phyloP scores from a whole-genome alignment of 2,329 filamentous ascomycete species.

The Hymenotorrendiella dingleyae region DNA sequence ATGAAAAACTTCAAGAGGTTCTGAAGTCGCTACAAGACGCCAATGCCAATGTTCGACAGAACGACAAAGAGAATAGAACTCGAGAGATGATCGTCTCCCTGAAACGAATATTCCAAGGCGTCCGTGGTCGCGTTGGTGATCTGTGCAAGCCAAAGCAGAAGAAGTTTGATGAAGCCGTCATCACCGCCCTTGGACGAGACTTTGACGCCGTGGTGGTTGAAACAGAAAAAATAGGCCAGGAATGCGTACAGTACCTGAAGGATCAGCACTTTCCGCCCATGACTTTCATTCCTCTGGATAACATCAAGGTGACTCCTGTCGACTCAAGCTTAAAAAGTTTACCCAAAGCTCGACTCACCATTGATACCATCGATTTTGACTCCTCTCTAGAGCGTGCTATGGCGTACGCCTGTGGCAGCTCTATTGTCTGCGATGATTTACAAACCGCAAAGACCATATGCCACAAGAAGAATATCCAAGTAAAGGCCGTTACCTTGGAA shows the following conservation, averaged over 20 bases:
- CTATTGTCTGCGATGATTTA: slow-evolving; percentile 86
- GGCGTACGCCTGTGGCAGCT: slow-evolving; percentile 89
- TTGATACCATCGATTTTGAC: slow-evolving; percentile 95
- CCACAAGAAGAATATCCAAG: slow-evolving; percentile 74
- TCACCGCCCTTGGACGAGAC: slow-evolving; percentile 83
- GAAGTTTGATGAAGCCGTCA: slow-evolving; percentile 90
- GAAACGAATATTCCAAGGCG: slow-evolving; percentile 86
- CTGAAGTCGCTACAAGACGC: slow-evolving; percentile 77
- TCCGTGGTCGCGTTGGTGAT: slow-evolving; percentile 83
- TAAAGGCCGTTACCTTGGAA: slow-evolving; percentile 90
- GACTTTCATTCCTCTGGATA: slow-evolving; percentile 94
- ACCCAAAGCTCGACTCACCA: slow-evolving; percentile 77
- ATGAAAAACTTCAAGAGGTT: slow-evolving; percentile 83
- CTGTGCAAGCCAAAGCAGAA: slow-evolving; percentile 96
- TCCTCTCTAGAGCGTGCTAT: slow-evolving; percentile 83
- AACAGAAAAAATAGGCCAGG: slow-evolving; percentile 85
- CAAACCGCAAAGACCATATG: slow-evolving; percentile 84
- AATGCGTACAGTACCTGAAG: slow-evolving; percentile 91
- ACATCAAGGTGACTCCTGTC: slow-evolving; percentile 88
- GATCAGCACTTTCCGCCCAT: slow-evolving; percentile 82
- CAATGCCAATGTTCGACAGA: slow-evolving; percentile 79
- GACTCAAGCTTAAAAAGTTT: slow-evolving; percentile 90
- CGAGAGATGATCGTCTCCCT: slow-evolving; percentile 81
- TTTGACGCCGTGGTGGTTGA: slow-evolving; percentile 95
- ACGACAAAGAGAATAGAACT: slow-evolving; percentile 69